A percentile compares a stretch with the other conserved stretches of the same genome.
Evolutionary conservation across 75 land plant genomes (phyloP).

Genomic region (Pinus albicaulis): DNA sequence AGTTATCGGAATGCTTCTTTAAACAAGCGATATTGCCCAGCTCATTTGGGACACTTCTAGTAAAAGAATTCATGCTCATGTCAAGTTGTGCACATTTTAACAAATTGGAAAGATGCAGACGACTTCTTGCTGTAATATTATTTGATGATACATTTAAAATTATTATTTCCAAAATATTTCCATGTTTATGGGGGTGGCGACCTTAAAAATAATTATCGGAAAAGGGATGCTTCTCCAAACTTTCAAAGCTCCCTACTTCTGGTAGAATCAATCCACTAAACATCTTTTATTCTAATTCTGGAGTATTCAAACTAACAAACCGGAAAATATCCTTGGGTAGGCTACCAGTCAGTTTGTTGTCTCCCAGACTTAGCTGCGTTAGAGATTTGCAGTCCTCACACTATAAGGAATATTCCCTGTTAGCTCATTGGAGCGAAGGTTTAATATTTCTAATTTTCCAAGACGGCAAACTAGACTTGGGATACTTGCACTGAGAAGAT

Average conservation of each 20-base stretch:
- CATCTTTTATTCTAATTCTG: too few relatives aligned
- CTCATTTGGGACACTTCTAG: constrained; percentile 44
- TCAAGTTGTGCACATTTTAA: constrained; percentile 53
- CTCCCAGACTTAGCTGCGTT: too few relatives aligned
- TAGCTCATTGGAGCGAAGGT: constrained; percentile 45
- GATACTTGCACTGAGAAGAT: constrained; percentile 56
- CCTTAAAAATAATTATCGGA: constrained; percentile 47
- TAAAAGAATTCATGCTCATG: constrained; percentile 53
- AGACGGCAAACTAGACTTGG: constrained; percentile 46
- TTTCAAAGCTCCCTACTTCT: constrained; percentile 47
- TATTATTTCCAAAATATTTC: constrained; percentile 49
- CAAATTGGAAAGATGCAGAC: constrained; percentile 43
- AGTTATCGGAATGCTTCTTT: constrained; percentile 64
- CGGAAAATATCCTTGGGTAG: too few relatives aligned
- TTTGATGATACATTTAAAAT: constrained; percentile 65
- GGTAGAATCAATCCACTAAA: constrained; percentile 70
- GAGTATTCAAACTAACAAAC: too few relatives aligned
- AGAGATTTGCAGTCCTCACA: too few relatives aligned
- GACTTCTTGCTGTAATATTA: constrained; percentile 50
- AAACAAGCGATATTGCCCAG: constrained; percentile 55
- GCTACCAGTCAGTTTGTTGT: too few relatives aligned
- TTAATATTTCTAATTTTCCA: constrained; percentile 45
- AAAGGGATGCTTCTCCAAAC: constrained; percentile 55
- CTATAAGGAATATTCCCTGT: too few relatives aligned
- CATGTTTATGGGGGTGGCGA: constrained; percentile 49